phyloP scores from a whole-genome alignment of 345 rosid genomes.

The Lumnitzera racemosa region DNA sequence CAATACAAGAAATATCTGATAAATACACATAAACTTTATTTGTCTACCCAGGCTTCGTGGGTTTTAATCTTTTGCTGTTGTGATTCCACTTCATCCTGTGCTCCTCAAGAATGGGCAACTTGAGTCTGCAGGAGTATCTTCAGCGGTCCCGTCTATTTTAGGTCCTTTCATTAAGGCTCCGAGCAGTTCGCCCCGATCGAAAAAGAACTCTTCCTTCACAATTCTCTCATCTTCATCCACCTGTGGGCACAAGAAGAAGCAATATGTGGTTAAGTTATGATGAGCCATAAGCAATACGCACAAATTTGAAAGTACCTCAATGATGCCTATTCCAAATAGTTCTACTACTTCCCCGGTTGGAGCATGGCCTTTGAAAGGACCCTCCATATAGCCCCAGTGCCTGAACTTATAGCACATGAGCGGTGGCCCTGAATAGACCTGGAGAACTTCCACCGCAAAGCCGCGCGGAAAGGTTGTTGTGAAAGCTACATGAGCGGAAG shows the following conservation, averaged over 20 bases:
- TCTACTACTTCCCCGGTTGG: slow-evolving; percentile 44
- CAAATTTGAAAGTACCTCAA: slow-evolving; percentile 13
- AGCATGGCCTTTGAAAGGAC: slow-evolving; percentile 51
- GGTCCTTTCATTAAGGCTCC: slow-evolving; percentile 47
- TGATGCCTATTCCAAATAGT: slow-evolving; percentile 26
- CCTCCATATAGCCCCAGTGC: slow-evolving; percentile 62
- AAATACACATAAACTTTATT: too few relatives aligned
- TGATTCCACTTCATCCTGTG: slow-evolving; percentile 16
- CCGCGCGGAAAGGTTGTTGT: slow-evolving; percentile 45
- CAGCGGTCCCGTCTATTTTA: neutral
- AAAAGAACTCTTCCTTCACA: slow-evolving; percentile 47
- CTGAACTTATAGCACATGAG: slow-evolving; percentile 49
- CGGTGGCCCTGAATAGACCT: slow-evolving; percentile 54
- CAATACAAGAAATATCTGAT: too few relatives aligned
- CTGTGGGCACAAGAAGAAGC: slow-evolving; percentile 6
- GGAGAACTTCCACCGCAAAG: slow-evolving; percentile 50
- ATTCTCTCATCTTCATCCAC: slow-evolving; percentile 41
- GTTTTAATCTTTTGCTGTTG: too few relatives aligned
- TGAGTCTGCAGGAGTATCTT: slow-evolving; percentile 13
- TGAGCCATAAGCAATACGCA: neutral
- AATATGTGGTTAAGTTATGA: too few relatives aligned
- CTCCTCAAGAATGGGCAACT: slow-evolving; percentile 40
- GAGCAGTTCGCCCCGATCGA: slow-evolving; percentile 39
- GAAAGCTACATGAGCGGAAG: slow-evolving; percentile 28
- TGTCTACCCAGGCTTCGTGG: too few relatives aligned